A percentile compares a stretch with the other conserved stretches of the same genome.
These are phyloP conservation scores for Trametes punicea DNA, from an alignment of 768 basidiomycete genomes.

Conservation along the genomic window DNA sequence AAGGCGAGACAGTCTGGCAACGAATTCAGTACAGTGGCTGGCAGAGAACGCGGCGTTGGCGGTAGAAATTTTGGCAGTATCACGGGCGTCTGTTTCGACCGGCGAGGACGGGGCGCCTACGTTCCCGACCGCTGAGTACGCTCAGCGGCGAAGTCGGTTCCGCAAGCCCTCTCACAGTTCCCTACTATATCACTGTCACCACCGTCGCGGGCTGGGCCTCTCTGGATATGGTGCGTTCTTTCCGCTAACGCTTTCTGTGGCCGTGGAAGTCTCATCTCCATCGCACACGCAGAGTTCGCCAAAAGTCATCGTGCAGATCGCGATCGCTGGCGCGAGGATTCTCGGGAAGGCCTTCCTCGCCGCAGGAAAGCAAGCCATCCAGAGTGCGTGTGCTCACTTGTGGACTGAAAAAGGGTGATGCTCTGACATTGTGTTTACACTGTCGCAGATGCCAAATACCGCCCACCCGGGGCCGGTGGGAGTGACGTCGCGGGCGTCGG, in stretches of 20 bases:
- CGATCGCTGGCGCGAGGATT: constrained; percentile 73
- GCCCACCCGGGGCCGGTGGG: constrained; percentile 67
- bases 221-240: constrained; percentile 22
- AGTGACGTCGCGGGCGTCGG: constrained; percentile 71
- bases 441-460: constrained; percentile 75
- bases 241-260: too few relatives aligned
- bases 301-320: constrained; percentile 72
- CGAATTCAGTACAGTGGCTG: background rate
- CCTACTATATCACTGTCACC: constrained; percentile 11
- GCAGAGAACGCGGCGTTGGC: background rate
- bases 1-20: background rate
- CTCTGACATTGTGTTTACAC: too few relatives aligned
- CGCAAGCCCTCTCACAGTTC: constrained; percentile 17
- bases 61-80: constrained; percentile 21
- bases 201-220: constrained; percentile 8
- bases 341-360: constrained; percentile 89
- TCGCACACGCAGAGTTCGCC: constrained; percentile 64
- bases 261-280: background rate
- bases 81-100: background rate
- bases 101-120: constrained; percentile 6
- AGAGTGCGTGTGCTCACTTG: constrained; percentile 57
- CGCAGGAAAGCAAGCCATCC: constrained; percentile 87
- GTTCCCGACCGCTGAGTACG: background rate
- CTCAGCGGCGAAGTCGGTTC: constrained; percentile 3
- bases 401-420: background rate